A percentile compares a stretch with the other conserved stretches of the same genome.
Conservation (phyloP, 2,329 filamentous ascomycete species). For the Sporothrix sp. region DNA sequence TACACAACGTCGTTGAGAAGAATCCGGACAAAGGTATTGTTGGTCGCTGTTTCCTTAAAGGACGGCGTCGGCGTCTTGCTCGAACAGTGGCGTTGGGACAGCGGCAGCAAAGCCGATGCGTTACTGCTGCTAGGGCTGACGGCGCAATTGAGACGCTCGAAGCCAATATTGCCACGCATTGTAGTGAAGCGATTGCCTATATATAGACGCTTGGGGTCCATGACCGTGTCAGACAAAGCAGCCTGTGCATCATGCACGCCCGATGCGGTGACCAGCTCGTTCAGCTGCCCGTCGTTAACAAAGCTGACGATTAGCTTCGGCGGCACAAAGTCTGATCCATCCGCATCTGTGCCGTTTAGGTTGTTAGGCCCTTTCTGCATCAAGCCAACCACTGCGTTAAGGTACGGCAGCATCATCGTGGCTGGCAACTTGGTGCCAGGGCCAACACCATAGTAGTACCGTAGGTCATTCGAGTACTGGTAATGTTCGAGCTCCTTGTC, state of each 20-base stretch:
- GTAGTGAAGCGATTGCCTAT: conserved; percentile 46
- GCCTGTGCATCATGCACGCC: conserved; percentile 52
- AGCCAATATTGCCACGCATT: conserved; percentile 56
- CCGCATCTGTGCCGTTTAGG: conserved; percentile 35
- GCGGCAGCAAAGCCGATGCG: conserved; percentile 8
- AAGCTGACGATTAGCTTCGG: conserved; percentile 53
- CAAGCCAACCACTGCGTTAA: conserved; percentile 42
- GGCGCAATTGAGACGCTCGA: conserved; percentile 51
- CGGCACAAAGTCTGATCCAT: conserved; percentile 38
- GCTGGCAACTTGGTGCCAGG: conserved; percentile 44
- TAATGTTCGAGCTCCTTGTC: conserved; percentile 53
- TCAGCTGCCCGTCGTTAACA: conserved; percentile 57
- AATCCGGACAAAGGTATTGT: conserved; percentile 43
- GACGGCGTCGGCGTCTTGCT: conserved; percentile 4
- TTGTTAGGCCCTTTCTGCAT: conserved; percentile 41
- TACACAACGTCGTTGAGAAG: conserved; percentile 55
- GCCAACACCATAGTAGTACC: conserved; percentile 58
- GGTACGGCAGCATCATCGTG: conserved; percentile 52
- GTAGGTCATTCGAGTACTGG: conserved; percentile 58
- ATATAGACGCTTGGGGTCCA: conserved; percentile 41
- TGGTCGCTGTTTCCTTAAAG: conserved; percentile 16
- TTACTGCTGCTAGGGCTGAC: conserved; percentile 12
- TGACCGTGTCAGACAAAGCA: conserved; percentile 36
- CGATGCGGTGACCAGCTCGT: conserved; percentile 47
- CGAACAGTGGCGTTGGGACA: conserved; percentile 8